These are phyloP conservation scores for Solanum hybrid DNA, from an alignment of 305 asterid species.

Conservation along the genomic window DNA sequence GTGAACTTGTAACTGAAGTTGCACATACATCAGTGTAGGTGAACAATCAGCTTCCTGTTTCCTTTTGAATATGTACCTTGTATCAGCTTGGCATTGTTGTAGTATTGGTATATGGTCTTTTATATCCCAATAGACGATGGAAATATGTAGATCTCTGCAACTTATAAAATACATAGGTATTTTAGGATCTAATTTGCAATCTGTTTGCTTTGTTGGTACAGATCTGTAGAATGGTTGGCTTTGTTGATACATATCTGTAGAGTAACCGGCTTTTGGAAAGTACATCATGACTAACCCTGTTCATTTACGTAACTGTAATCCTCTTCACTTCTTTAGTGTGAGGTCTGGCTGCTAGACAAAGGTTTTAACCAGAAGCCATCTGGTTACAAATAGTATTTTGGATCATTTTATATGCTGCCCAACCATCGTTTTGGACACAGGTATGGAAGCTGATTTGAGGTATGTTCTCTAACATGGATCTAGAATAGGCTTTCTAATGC, in stretches of 20 bases:
- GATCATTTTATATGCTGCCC: slow-evolving; percentile 35
- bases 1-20: slow-evolving; percentile 30
- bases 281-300: slow-evolving; percentile 20
- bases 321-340: slow-evolving; percentile 47
- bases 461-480: slow-evolving; percentile 21
- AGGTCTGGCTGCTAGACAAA: slow-evolving; percentile 55
- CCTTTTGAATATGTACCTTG: slow-evolving; percentile 35
- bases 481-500: neutral
- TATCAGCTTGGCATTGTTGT: slow-evolving; percentile 28
- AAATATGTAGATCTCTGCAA: slow-evolving; percentile 11
- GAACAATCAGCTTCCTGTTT: slow-evolving; percentile 27
- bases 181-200: slow-evolving; percentile 31
- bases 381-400: slow-evolving; percentile 45
- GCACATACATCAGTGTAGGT: slow-evolving; percentile 18
- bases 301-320: slow-evolving; percentile 32
- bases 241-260: slow-evolving; percentile 29
- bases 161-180: slow-evolving; percentile 21
- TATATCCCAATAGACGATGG: slow-evolving; percentile 9
- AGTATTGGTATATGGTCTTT: slow-evolving; percentile 22
- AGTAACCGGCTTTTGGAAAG: slow-evolving; percentile 27
- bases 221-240: slow-evolving; percentile 26
- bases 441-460: slow-evolving; percentile 43
- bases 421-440: slow-evolving; percentile 28
- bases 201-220: slow-evolving; percentile 32
- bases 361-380: slow-evolving; percentile 40